These are phyloP conservation scores for Euphorbia schlechtendalii DNA, from an alignment of 441 rosid genomes.

Conservation along the genomic window DNA sequence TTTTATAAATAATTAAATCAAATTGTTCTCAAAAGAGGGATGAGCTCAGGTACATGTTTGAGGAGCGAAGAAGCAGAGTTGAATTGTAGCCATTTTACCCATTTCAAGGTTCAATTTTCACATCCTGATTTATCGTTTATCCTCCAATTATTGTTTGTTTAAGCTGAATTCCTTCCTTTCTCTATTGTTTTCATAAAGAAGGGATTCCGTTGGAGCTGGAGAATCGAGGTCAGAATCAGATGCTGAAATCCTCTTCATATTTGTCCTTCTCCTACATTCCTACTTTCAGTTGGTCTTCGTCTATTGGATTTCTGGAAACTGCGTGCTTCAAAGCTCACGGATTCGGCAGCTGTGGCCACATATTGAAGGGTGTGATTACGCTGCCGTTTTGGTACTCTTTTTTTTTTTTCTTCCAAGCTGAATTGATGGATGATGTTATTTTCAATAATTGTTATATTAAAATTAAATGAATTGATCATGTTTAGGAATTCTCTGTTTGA, in stretches of 20 bases:
- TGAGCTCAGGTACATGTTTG: too few relatives aligned
- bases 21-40: too few relatives aligned
- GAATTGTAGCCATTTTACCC: slow-evolving; percentile 19
- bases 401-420: neutral
- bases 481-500: too few relatives aligned
- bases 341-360: slow-evolving; percentile 65
- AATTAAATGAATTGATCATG: too few relatives aligned
- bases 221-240: slow-evolving; percentile 31
- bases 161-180: slow-evolving; percentile 5
- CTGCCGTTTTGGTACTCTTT: slow-evolving; percentile 59
- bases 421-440: neutral
- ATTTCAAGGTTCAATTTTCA: too few relatives aligned
- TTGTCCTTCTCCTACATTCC: slow-evolving; percentile 30
- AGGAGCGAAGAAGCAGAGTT: neutral
- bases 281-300: slow-evolving; percentile 53
- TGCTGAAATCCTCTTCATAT: slow-evolving; percentile 20
- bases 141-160: neutral
- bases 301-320: slow-evolving; percentile 64
- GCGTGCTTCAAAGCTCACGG: slow-evolving; percentile 71
- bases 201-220: slow-evolving; percentile 35
- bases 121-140: too few relatives aligned
- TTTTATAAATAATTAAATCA: too few relatives aligned
- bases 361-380: slow-evolving; percentile 75
- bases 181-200: slow-evolving; percentile 17
- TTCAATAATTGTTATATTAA: too few relatives aligned